Conservation (phyloP, 768 basidiomycete genomes). For the Tylopilus felleus region DNA sequence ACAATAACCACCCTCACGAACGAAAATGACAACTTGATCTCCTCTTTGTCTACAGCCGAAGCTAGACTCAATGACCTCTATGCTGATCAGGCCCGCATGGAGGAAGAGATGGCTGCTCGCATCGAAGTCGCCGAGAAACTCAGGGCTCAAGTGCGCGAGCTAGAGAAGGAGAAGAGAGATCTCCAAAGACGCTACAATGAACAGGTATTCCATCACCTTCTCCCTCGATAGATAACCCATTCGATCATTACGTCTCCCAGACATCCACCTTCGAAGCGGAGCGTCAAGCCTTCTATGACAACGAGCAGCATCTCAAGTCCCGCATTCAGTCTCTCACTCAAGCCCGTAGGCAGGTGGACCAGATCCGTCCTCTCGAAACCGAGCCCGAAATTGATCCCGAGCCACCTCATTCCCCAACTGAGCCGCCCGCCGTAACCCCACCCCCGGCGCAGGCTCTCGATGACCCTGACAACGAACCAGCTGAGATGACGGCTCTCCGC, state of each 20-base stretch:
- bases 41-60: conserved; percentile 66
- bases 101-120: conserved; percentile 76
- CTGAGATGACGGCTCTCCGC: conserved; percentile 80
- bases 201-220: conserved; percentile 50
- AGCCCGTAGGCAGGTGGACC: conserved; percentile 53
- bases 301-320: conserved; percentile 89
- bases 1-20: conserved; percentile 54
- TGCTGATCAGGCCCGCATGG: conserved; percentile 75
- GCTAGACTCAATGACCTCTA: conserved; percentile 75
- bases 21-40: conserved; percentile 64
- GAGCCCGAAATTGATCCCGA: conserved; percentile 43
- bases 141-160: conserved; percentile 72
- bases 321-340: conserved; percentile 80
- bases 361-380: conserved; percentile 30
- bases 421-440: conserved; percentile 18
- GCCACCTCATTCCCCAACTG: conserved; percentile 30
- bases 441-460: conserved; percentile 46
- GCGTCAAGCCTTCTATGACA: conserved; percentile 89
- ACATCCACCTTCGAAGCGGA: conserved; percentile 88
- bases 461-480: conserved; percentile 73
- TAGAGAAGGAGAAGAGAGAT: conserved; percentile 89
- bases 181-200: conserved; percentile 81
- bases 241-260: conserved; percentile 38
- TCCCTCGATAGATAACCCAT: conserved; percentile 13
- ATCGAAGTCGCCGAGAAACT: conserved; percentile 84